Evolutionary conservation across 805 yeast species (phyloP), one percentile per base, ranked within the genome.

Genomic region (Lachancea sp.): DNA sequence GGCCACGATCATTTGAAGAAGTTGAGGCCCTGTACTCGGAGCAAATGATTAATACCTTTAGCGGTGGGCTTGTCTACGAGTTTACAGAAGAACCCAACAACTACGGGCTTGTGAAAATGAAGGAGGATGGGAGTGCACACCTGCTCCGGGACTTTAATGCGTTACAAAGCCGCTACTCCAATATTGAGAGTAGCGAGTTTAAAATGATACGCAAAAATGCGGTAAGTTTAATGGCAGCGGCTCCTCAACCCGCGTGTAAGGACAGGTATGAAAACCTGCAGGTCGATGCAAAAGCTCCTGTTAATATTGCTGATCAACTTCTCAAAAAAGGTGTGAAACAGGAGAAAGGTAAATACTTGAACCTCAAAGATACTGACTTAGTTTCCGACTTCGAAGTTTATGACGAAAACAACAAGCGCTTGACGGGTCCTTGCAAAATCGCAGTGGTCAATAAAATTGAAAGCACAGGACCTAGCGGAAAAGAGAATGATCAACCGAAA

Each of bases 21-120:
- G 75, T 87, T 19, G 69, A 68, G 15, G 69, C 85, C 2, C 66
- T 89, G 17, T 86, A 77, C 54, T 80, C 94, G 0, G 58, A 65
- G 8, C 75, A 75, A 31, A 88, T 89, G 97, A 67, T 78, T 19
- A 71, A 71, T 11, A 82, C 78, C 1, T 86, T 89, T 55, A 75
- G 86, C 41, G 97, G 97, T 6, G 97, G 95, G 0, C 64, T 86
- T 37, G 86, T 83, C 4, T 86, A 86, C 51, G 95, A 85, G 58
- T 85, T 71, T 58, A 71, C 87, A 3, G 86, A 83, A 54, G 95
- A 82, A 51, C 73, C 79, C 6, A 85, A 86, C 58, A 77, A 80
- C 48, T 85, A 85, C 59, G 95, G 95, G 1, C 63, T 86, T 26
- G 88, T 85, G 1, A 71, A 72, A 36, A 62, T 78, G 19, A 66